Percentiles rank a stretch among this genome's conserved stretches.
Evolutionary conservation across 1,139 yeast species (phyloP).

Genomic region (Saccharomyces hybrid): DNA sequence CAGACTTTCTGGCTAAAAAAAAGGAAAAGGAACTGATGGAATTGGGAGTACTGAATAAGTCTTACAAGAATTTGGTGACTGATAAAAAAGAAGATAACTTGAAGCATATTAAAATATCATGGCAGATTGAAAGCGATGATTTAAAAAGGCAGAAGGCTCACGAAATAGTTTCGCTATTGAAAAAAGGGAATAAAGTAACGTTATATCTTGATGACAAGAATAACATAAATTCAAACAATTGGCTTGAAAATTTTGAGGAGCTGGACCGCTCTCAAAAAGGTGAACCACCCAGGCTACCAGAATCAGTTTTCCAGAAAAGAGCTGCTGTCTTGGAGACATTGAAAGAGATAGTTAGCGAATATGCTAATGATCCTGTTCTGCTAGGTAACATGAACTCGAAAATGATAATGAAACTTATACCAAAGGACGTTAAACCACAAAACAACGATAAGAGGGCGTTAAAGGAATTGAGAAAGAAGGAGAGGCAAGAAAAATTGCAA

Average conservation of each 20-base stretch:
- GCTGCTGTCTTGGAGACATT: constrained; percentile 29
- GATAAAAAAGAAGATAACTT: constrained; percentile 26
- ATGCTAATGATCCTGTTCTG: constrained; percentile 27
- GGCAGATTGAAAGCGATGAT: constrained; percentile 40
- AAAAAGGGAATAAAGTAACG: constrained; percentile 34
- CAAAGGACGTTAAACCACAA: constrained; percentile 21
- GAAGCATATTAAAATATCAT: constrained; percentile 37
- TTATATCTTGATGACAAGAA: constrained; percentile 34
- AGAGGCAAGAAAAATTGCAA: constrained; percentile 24
- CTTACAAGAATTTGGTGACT: constrained; percentile 3
- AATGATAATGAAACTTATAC: constrained; percentile 25
- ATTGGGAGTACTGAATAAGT: constrained; percentile 18
- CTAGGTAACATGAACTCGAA: constrained; percentile 29
- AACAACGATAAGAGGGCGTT: constrained; percentile 14
- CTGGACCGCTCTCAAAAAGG: constrained; percentile 4
- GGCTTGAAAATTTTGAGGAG: constrained; percentile 22
- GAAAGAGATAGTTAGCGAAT: constrained; percentile 30
- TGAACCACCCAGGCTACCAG: constrained; percentile 15
- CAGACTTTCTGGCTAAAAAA: constrained; percentile 34
- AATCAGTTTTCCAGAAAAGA: constrained; percentile 22
- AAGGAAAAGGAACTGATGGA: constrained; percentile 29
- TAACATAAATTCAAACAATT: constrained; percentile 16
- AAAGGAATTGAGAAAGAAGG: constrained; percentile 24
- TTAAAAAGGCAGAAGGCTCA: constrained; percentile 37
- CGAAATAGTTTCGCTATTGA: constrained; percentile 36